Conservation (phyloP, 208 protist genomes). For the Acanthamoeba royreba region DNA sequence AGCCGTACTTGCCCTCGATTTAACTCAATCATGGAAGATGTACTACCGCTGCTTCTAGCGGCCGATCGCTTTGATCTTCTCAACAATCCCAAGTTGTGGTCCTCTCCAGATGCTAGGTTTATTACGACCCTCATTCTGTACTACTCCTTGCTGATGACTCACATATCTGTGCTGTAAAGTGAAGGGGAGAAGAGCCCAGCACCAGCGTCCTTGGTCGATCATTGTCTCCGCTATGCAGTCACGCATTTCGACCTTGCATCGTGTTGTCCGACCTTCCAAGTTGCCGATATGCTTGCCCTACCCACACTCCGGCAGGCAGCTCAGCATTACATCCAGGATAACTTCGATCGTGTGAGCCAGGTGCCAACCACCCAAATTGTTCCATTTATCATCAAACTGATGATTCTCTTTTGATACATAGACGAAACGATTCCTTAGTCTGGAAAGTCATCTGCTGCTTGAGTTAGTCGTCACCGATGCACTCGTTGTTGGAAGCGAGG, state of each 20-base stretch:
- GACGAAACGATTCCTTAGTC: slow-evolving; percentile 5
- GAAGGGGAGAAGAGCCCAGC: neutral
- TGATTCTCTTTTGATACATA: neutral
- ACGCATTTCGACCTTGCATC: neutral
- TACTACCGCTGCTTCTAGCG: neutral
- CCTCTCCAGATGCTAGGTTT: too few relatives aligned
- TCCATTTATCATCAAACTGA: neutral
- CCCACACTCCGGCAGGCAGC: neutral
- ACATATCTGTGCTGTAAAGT: neutral
- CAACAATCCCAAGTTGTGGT: neutral
- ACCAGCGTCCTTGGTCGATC: neutral
- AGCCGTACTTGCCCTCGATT: neutral
- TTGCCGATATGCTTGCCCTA: neutral
- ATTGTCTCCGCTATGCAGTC: neutral
- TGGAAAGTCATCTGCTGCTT: neutral
- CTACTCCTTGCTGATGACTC: neutral
- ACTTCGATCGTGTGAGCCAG: neutral
- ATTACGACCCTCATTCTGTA: neutral
- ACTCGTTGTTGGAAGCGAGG: neutral
- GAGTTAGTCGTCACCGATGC: neutral
- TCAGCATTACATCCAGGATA: neutral
- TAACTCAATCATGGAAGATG: neutral
- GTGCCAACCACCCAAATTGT: neutral
- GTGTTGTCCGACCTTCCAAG: neutral
- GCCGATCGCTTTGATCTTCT: neutral